Evolutionary conservation across 257 asterid genomes (phyloP), one percentile per base, ranked within the genome.

Genomic region (Verbascum thapsus): DNA sequence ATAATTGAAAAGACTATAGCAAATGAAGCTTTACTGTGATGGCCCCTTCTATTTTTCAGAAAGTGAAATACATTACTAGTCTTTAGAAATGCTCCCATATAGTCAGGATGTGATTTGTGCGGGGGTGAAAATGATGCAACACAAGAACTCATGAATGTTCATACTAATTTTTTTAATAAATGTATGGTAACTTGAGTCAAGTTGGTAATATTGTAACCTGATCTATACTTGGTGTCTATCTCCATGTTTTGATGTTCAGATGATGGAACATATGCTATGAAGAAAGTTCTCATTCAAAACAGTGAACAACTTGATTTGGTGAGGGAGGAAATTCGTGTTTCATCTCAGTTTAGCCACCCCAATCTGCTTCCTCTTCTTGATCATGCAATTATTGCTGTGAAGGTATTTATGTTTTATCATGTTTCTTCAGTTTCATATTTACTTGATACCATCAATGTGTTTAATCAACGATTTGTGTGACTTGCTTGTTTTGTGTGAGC

Each of bases 331-430:
- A 90, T 94, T 37, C 95, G 83, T 23, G 92, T 90, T 69, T 90
- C 96, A 2, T 85, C 98, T 62, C 87, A 76, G 73, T 94, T 94
- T 79, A 90, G 62, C 77, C 98, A 94, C 74, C 89, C 89, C 64
- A 88, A 94, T 84, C 85, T 94, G 76, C 98, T 94, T 80, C 98
- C 99, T 66, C 95, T 94, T 66, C 95, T 94, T 51, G 99, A 94
- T 76, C 98, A 94, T 76, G 98, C 98, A 51, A 88, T 94, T 76
- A 85, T 94, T 44, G 84, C 95, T 47, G 95, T 94, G 73, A 88
- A 94, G 99, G 99, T 94, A 77, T 75, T 60, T 20, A 8, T 64
- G 40, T 67, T 42, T n/a, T 38, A 11, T 34, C 56, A 17, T 53
- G 42, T 44, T 11, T 10, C 53, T 68, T 56, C 39, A n/a, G 20